Evolutionary conservation across 2,329 filamentous ascomycete genomes (phyloP).

Genomic region (Kalmusia sp.): DNA sequence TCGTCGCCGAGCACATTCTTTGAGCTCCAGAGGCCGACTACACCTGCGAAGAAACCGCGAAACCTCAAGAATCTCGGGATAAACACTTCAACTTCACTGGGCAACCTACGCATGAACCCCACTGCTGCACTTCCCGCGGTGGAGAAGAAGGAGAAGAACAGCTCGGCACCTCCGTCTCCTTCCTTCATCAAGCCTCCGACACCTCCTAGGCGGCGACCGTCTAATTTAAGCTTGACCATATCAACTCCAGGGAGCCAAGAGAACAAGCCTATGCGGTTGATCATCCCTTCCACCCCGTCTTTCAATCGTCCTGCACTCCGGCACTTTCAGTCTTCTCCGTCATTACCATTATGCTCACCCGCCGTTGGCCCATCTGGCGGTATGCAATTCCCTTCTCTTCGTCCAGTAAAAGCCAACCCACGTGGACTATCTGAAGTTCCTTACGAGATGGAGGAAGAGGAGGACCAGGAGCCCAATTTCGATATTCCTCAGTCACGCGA

Average conservation of each 20-base stretch:
- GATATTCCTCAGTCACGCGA: constrained; percentile 66
- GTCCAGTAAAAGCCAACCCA: constrained; percentile 39
- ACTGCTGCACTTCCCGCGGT: constrained; percentile 60
- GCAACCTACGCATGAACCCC: constrained; percentile 52
- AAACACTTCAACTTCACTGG: constrained; percentile 64
- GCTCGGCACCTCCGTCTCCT: constrained; percentile 73
- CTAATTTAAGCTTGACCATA: constrained; percentile 76
- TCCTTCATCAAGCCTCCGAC: constrained; percentile 82
- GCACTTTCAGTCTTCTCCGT: constrained; percentile 69
- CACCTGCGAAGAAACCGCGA: constrained; percentile 71
- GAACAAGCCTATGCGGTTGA: constrained; percentile 63
- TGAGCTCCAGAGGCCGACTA: constrained; percentile 56
- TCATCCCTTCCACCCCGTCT: constrained; percentile 65
- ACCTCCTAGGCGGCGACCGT: constrained; percentile 73
- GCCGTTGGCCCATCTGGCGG: constrained; percentile 57
- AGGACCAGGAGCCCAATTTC: constrained; percentile 61
- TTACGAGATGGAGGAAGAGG: constrained; percentile 77
- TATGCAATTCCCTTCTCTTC: constrained; percentile 57
- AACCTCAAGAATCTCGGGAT: constrained; percentile 87
- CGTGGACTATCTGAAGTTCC: constrained; percentile 62
- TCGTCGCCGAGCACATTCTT: constrained; percentile 59
- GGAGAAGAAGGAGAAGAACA: constrained; percentile 53
- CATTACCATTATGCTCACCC: constrained; percentile 62
- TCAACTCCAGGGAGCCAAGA: constrained; percentile 68
- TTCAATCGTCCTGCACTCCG: constrained; percentile 59